Evolutionary conservation across 805 yeast genomes (phyloP), one percentile per base, ranked within the genome.

Genomic region (Ogataea trehaloabstinens): DNA sequence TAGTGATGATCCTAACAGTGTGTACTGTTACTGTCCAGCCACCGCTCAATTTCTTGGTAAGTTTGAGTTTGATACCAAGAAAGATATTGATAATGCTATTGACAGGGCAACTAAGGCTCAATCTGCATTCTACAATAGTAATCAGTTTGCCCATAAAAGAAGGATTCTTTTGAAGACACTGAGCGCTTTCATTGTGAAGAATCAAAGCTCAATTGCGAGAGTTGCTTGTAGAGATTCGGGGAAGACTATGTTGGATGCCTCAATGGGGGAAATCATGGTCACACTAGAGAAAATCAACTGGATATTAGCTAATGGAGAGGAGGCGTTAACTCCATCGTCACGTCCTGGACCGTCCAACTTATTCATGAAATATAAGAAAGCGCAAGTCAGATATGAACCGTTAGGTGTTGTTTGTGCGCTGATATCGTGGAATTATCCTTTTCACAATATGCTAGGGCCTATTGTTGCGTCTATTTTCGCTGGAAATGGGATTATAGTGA

Each of bases 171-270:
- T 93, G 44, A 67, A 74, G 31, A 82, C 96, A 1, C 69, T 93
- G 38, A 73, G 77, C 46, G 75, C 82, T 41, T 90, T 73, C 60
- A 77, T 93, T 38, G 60, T 85, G 37, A 81, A 80, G 34, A 81
- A 93, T 60, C 99, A 93, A 61, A 90, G 83, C 40, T 78, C 80
- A 35, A 76, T 93, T 34, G 95, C 96, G 3, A 72, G 95, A 33
- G 84, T 93, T 6, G 97, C 98, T 0, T 93, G 98, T 60, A 73
- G 99, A 49, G 99, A 93, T 56, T 84, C 95, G 15, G 99, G 99
- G 21, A 93, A 93, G 60, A 90, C 98, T 1, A 82, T 85, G 82
- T 68, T 93, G 29, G 98, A 93, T 66, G 98, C 98, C 3, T 82
- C 93, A 33, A 83, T 87, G 89, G 97, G 97, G 35, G 96, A 91